Evolutionary conservation across 768 basidiomycete species (phyloP).

Genomic region (Phylloporus scabripes): DNA sequence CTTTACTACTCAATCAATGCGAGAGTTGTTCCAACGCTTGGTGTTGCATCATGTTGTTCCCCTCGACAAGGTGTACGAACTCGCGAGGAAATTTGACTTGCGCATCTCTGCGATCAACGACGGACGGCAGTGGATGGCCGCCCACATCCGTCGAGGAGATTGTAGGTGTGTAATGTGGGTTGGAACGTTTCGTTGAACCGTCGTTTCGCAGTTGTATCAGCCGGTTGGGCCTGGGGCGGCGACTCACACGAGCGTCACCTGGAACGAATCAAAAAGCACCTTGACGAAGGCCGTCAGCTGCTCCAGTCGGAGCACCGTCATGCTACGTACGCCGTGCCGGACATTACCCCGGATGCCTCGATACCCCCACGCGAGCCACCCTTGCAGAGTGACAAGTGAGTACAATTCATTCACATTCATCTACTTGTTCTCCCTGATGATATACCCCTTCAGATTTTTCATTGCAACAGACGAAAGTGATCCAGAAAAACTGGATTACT

Average conservation of each 20-base stretch:
- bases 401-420: background rate
- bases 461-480: constrained; percentile 36
- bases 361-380: constrained; percentile 17
- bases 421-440: background rate
- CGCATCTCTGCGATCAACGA: constrained; percentile 21
- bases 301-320: constrained; percentile 18
- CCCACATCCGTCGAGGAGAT: constrained; percentile 37
- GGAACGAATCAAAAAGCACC: constrained; percentile 27
- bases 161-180: constrained; percentile 20
- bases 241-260: constrained; percentile 29
- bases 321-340: constrained; percentile 15
- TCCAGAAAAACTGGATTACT: constrained; percentile 25
- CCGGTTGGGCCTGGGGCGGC: constrained; percentile 31
- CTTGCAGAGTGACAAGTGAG: constrained; percentile 14
- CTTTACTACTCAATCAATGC: constrained; percentile 18
- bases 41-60: constrained; percentile 24
- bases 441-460: constrained; percentile 20
- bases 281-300: constrained; percentile 26
- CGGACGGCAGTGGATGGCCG: constrained; percentile 34
- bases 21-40: constrained; percentile 19
- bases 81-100: constrained; percentile 21
- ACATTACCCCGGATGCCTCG: constrained; percentile 6
- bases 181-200: background rate
- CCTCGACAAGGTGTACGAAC: constrained; percentile 19
- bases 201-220: constrained; percentile 18